A percentile compares a stretch with the other conserved stretches of the same genome.
phyloP scores from a whole-genome alignment of 2,329 filamentous ascomycete genomes.

The Stachybotrys echinatus region DNA sequence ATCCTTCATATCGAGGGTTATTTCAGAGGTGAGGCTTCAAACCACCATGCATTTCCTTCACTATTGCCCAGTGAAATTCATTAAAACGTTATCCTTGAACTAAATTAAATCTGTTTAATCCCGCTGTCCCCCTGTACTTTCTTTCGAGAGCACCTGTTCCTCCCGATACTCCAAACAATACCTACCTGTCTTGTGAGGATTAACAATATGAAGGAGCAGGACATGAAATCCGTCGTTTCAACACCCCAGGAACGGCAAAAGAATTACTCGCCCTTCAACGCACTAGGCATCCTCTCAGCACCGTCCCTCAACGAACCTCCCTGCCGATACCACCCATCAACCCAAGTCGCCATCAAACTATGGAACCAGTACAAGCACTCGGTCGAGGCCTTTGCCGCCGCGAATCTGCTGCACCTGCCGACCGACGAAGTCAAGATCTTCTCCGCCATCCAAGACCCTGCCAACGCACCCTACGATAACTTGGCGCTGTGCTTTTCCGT shows the following conservation, averaged over 20 bases:
- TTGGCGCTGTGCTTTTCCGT: conserved; percentile 40
- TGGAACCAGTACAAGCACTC: conserved; percentile 23
- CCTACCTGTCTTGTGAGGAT: too few relatives aligned
- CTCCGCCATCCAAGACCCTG: conserved; percentile 22
- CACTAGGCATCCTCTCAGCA: conserved; percentile 21
- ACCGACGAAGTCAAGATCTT: conserved; percentile 25
- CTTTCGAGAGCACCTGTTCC: too few relatives aligned
- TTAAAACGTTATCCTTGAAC: too few relatives aligned
- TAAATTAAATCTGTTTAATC: too few relatives aligned
- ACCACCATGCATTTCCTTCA: too few relatives aligned
- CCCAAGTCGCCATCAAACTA: conserved; percentile 17
- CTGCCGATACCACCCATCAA: conserved; percentile 17
- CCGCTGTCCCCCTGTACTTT: too few relatives aligned
- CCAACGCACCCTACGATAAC: conserved; percentile 14
- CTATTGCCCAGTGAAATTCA: too few relatives aligned
- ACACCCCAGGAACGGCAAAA: not conserved
- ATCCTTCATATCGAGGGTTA: conserved; percentile 20
- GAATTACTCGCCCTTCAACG: conserved; percentile 1
- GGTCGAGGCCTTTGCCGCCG: conserved; percentile 18
- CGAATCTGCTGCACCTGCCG: conserved; percentile 21
- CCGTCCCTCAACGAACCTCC: conserved; percentile 2
- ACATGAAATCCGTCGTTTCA: conserved; percentile 2
- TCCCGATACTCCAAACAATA: too few relatives aligned
- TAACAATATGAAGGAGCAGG: conserved; percentile 6
- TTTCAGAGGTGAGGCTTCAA: conserved; percentile 15